A percentile compares a stretch with the other conserved stretches of the same genome.
These are phyloP conservation scores for Lagenidium sp. DNA, from an alignment of 352 stramenopile genomes.

Conservation along the genomic window DNA sequence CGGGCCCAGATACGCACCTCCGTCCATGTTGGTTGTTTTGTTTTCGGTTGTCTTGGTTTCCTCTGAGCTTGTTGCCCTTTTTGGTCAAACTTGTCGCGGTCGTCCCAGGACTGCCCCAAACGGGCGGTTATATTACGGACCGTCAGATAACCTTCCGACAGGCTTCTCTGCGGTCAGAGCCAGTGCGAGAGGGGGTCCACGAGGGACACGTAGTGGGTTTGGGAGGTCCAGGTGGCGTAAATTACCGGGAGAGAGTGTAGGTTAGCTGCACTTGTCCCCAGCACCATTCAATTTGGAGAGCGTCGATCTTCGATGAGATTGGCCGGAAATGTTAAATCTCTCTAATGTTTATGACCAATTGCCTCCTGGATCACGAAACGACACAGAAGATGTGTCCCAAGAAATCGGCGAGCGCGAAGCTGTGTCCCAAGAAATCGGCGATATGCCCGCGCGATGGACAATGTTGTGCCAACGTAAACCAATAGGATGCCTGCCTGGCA, in stretches of 20 bases:
- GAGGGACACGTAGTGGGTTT: too few relatives aligned
- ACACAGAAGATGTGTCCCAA: too few relatives aligned
- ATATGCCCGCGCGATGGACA: too few relatives aligned
- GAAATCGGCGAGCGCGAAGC: too few relatives aligned
- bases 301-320: conserved; percentile 5
- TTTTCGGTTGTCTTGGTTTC: conserved; percentile 10
- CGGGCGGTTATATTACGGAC: background rate
- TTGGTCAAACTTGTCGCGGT: background rate
- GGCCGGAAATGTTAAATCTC: too few relatives aligned
- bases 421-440: too few relatives aligned
- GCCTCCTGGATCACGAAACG: too few relatives aligned
- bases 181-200: too few relatives aligned
- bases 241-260: conserved; percentile 3
- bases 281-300: conserved; percentile 23
- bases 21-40: conserved; percentile 19
- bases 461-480: too few relatives aligned
- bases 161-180: too few relatives aligned
- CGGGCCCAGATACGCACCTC: conserved; percentile 13
- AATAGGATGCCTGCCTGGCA: too few relatives aligned
- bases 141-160: background rate
- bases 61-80: conserved; percentile 6
- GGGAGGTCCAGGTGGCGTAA: conserved; percentile 5
- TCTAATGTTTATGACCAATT: too few relatives aligned
- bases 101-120: background rate
- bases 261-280: conserved; percentile 4